Evolutionary conservation across 352 stramenopile species (phyloP).

Genomic region (Phytophthora kernoviae): DNA sequence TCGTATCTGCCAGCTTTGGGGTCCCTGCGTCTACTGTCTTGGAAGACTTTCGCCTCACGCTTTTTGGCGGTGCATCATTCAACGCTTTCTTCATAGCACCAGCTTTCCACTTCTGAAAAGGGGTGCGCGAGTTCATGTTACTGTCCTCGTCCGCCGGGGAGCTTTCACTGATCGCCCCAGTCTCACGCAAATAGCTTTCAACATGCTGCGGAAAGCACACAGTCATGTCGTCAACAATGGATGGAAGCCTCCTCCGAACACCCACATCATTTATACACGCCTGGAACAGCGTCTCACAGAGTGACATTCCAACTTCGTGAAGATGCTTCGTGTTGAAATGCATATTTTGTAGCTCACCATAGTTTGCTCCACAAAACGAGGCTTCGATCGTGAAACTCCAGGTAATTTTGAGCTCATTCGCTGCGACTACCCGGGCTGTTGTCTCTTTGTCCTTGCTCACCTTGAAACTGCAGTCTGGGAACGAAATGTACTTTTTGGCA

Average conservation of each 20-base stretch:
- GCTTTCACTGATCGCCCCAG: conserved; percentile 21
- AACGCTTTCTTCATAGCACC: conserved; percentile 22
- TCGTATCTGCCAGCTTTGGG: conserved; percentile 17
- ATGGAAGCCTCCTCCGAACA: conserved; percentile 37
- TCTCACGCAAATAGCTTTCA: conserved; percentile 47
- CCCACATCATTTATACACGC: conserved; percentile 43
- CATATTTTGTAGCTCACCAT: conserved; percentile 57
- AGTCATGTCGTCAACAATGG: conserved; percentile 38
- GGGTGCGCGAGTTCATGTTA: conserved; percentile 14
- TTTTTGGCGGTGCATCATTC: conserved; percentile 20
- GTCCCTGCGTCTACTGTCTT: conserved; percentile 21
- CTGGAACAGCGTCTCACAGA: conserved; percentile 58
- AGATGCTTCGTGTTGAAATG: conserved; percentile 78
- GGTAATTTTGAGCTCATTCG: conserved; percentile 74
- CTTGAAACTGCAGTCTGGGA: conserved; percentile 81
- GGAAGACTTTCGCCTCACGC: conserved; percentile 18
- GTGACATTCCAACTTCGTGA: conserved; percentile 42
- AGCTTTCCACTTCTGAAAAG: conserved; percentile 24
- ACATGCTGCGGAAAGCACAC: conserved; percentile 38
- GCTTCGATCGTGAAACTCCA: conserved; percentile 89
- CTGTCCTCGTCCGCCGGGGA: conserved; percentile 13
- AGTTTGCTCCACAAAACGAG: conserved; percentile 86
- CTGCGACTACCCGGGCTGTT: conserved; percentile 81
- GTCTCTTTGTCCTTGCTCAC: conserved; percentile 81
- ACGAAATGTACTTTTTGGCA: conserved; percentile 69